Evolutionary conservation across 108 stramenopile genomes (phyloP).

Genomic region (Bacterosira constricta): DNA sequence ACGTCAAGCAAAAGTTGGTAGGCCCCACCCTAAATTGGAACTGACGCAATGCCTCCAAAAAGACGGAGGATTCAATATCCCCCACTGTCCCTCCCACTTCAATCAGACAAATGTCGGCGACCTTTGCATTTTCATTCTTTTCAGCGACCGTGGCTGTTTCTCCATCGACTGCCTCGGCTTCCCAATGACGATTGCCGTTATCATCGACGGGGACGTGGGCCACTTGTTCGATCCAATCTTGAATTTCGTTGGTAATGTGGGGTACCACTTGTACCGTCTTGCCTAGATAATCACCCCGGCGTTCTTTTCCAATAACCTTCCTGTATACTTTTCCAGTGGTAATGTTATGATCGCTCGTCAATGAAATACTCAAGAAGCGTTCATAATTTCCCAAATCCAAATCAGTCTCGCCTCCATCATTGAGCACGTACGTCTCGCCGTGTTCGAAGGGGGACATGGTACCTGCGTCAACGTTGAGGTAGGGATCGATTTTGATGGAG

Average conservation of each 20-base stretch:
- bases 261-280: slow-evolving; percentile 95
- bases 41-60: slow-evolving; percentile 97
- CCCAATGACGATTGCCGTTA: slow-evolving; percentile 39
- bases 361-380: slow-evolving; percentile 75
- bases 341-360: slow-evolving; percentile 89
- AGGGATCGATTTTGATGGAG: slow-evolving; percentile 92
- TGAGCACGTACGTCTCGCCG: slow-evolving; percentile 82
- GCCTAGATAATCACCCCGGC: slow-evolving; percentile 90
- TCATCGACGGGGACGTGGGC: slow-evolving; percentile 76
- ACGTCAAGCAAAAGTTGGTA: slow-evolving; percentile 94
- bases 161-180: slow-evolving; percentile 11
- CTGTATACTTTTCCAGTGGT: slow-evolving; percentile 93
- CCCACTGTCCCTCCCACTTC: slow-evolving; percentile 99
- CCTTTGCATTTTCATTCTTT: slow-evolving; percentile 23
- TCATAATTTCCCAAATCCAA: slow-evolving; percentile 95
- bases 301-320: slow-evolving; percentile 80
- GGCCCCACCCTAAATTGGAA: slow-evolving; percentile 97
- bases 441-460: slow-evolving; percentile 93
- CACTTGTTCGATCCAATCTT: slow-evolving; percentile 89
- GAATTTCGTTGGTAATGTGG: slow-evolving; percentile 89
- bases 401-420: slow-evolving; percentile 92
- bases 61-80: slow-evolving; percentile 94
- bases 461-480: slow-evolving; percentile 89
- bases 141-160: slow-evolving; percentile 31
- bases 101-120: slow-evolving; percentile 97